phyloP scores from a whole-genome alignment of 306 rosid genomes.

The Carpinus viminea region DNA sequence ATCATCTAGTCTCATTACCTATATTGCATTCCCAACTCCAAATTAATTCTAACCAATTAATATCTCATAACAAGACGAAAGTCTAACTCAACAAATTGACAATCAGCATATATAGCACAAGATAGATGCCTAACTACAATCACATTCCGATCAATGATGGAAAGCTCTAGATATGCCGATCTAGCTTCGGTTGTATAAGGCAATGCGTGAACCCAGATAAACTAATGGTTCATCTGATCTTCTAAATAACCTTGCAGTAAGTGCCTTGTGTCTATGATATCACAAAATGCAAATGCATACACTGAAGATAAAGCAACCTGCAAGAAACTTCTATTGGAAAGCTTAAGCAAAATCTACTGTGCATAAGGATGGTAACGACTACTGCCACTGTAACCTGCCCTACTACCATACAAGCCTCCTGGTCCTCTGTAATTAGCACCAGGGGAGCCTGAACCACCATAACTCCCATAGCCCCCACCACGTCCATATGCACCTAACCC shows the following conservation, averaged over 20 bases:
- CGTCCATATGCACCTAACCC: constrained; percentile 56
- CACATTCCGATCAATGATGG: constrained; percentile 27
- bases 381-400: constrained; percentile 56
- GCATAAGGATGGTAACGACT: constrained; percentile 61
- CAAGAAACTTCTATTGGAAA: constrained; percentile 50
- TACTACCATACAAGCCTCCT: constrained; percentile 50
- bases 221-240: constrained; percentile 57
- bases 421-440: constrained; percentile 51
- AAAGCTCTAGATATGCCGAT: constrained; percentile 46
- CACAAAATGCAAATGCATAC: constrained; percentile 28
- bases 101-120: constrained; percentile 20
- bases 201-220: constrained; percentile 32
- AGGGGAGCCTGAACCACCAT: constrained; percentile 51
- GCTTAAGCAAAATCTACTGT: constrained; percentile 58
- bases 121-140: constrained; percentile 37
- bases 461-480: constrained; percentile 48
- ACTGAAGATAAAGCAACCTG: constrained; percentile 37
- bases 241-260: constrained; percentile 52
- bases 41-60: constrained; percentile 35
- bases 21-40: constrained; percentile 40
- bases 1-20: constrained; percentile 39
- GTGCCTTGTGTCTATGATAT: constrained; percentile 43
- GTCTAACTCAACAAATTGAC: constrained; percentile 44
- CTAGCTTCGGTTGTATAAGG: constrained; percentile 53
- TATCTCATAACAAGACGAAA: constrained; percentile 30